phyloP scores from a whole-genome alignment of 2,329 filamentous ascomycete genomes.

The Graphilbum ipis-grandicollis region DNA sequence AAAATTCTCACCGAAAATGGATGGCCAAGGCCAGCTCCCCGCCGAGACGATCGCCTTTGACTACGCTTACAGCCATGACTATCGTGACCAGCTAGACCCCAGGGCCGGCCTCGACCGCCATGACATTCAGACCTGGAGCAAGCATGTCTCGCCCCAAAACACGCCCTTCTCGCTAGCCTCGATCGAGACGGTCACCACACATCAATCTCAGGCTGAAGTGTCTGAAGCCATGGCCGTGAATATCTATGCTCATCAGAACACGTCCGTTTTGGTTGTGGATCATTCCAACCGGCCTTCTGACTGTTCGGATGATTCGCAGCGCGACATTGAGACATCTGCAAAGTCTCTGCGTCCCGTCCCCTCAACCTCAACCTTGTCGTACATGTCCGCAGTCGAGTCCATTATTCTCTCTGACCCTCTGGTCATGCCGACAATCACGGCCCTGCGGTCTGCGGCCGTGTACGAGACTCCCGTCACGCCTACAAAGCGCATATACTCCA shows the following conservation, averaged over 20 bases:
- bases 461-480: conserved; percentile 27
- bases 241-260: conserved; percentile 48
- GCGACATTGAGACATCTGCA: no score
- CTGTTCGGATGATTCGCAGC: conserved; percentile 16
- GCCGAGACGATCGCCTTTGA: conserved; percentile 10
- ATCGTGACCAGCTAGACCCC: conserved; percentile 8
- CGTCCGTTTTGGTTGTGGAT: conserved; percentile 42
- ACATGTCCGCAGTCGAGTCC: background rate
- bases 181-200: conserved; percentile 37
- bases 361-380: conserved; percentile 1
- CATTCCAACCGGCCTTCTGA: conserved; percentile 34
- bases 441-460: background rate
- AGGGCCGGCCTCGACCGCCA: conserved; percentile 29
- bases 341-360: no score
- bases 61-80: conserved; percentile 14
- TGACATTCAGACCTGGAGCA: conserved; percentile 34
- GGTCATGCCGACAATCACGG: background rate
- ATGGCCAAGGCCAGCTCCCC: no score
- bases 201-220: conserved; percentile 35
- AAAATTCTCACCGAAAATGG: no score
- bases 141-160: conserved; percentile 34
- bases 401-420: no score
- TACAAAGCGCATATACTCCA: conserved; percentile 27
- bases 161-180: conserved; percentile 47
- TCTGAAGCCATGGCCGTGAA: conserved; percentile 45